Base-by-base conservation (phyloP, 2,329 filamentous ascomycete genomes). In the Botrytis hyacinthi region DNA sequence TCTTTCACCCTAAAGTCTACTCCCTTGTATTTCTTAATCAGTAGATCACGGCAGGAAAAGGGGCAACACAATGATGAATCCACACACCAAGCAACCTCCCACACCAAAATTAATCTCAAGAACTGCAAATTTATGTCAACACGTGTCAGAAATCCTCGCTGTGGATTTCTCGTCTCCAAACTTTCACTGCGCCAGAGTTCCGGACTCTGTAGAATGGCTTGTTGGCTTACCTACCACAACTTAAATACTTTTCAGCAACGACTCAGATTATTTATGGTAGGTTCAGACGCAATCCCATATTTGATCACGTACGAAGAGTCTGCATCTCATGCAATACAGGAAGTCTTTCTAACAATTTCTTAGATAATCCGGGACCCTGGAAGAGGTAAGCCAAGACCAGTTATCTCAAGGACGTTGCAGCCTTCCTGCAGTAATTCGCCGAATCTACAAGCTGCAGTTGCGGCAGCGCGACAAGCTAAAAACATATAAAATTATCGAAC, bases 121-220 rank as follows among this genome's bases (percentile, higher is more conserved):
- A 65, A 37, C 60, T 67, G 70, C 46, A 72, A 54, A 63, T 29
- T 67, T 44, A 37, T 14, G 20, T 57, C 37, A 72, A 67, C 70
- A 72, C 70, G 70, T 72, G 70, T 72, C 70, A 37, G 26, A 35
- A 40, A 72, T 65, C 37, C n/a, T 42, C 37, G 20, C 48, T 20
- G 35, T 66, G 48, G 46, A 72, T 20, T 44, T 32, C n/a, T 72
- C 70, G 70, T 72, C 59, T 72, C 70, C 70, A 72, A 46, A 72
- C 70, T 72, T 72, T 67, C 35, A 67, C 60, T n/a, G 32, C 46
- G 59, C 44, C 59, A 48, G n/a, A 32, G 42, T 26, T 32, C 29
- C 59, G 69, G 61, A 66, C 60, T 67, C 35, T 57, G 20, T 35
- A 66, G 42, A 8, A 44, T 59, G 60, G 70, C 70, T 72, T 72